Percentiles rank a stretch among this genome's conserved stretches.
Conservation (phyloP, 2,329 filamentous ascomycete genomes). For the Monosporascus sp. region DNA sequence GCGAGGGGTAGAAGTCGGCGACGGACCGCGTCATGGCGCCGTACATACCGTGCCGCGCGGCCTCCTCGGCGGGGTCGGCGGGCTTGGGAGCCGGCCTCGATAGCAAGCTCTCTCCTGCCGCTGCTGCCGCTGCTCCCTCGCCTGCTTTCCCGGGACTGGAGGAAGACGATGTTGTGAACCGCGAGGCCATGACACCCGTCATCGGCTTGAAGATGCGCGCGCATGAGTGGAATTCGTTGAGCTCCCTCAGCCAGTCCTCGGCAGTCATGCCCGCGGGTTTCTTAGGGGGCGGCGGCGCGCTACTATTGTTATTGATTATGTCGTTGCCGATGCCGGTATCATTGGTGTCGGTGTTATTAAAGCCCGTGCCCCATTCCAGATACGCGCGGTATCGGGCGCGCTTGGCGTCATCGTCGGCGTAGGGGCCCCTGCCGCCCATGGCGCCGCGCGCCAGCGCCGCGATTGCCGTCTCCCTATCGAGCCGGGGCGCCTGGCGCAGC, state of each 20-base stretch:
- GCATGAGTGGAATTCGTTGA: conserved; percentile 65
- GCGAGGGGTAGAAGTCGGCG: conserved; percentile 69
- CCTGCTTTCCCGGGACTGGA: conserved; percentile 27
- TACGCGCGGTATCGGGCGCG: conserved; percentile 75
- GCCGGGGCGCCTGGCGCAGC: conserved; percentile 52
- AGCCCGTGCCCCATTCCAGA: conserved; percentile 69
- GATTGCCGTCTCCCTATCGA: conserved; percentile 62
- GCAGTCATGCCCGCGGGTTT: conserved; percentile 37
- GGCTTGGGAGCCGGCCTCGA: conserved; percentile 43
- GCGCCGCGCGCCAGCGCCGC: conserved; percentile 62
- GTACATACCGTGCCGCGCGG: conserved; percentile 88
- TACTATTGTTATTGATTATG: not conserved
- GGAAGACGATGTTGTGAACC: conserved; percentile 66
- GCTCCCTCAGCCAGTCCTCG: conserved; percentile 75
- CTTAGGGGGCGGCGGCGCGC: conserved; percentile 44
- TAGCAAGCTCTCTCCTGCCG: conserved; percentile 19
- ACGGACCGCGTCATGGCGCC: conserved; percentile 75
- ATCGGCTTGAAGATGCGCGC: conserved; percentile 81
- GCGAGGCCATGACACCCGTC: conserved; percentile 84
- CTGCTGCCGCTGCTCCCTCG: not conserved
- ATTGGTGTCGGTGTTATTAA: conserved; percentile 29
- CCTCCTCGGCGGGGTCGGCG: conserved; percentile 75
- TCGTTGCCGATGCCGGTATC: not conserved
- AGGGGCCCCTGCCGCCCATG: conserved; percentile 62
- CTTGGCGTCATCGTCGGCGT: conserved; percentile 76